phyloP scores from a whole-genome alignment of 2,329 filamentous ascomycete species.

The Ilyonectria robusta region DNA sequence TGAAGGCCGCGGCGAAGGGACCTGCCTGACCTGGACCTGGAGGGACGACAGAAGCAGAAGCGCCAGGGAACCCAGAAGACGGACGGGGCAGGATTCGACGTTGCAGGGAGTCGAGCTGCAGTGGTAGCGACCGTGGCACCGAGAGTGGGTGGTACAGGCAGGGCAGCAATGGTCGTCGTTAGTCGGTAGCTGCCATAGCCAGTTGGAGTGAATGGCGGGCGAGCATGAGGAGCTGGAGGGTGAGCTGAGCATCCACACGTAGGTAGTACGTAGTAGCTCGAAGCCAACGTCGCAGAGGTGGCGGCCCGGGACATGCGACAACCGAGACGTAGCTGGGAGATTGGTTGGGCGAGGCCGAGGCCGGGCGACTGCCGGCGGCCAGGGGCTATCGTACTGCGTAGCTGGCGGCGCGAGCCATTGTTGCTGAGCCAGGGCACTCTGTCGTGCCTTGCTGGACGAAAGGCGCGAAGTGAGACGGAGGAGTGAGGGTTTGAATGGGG shows the following conservation, averaged over 20 bases:
- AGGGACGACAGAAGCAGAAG: conserved; percentile 31
- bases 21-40: conserved; percentile 14
- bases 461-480: conserved; percentile 17
- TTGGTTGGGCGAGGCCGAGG: conserved; percentile 29
- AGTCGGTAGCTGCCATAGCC: conserved; percentile 7
- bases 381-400: not conserved
- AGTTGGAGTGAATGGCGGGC: not conserved
- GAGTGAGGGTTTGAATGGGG: conserved; percentile 24
- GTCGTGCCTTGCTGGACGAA: not conserved
- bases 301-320: conserved; percentile 42
- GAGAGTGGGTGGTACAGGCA: conserved; percentile 21
- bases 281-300: conserved; percentile 45
- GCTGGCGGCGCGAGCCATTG: conserved; percentile 25
- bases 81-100: conserved; percentile 24
- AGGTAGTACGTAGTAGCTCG: not conserved
- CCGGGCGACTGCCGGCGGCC: conserved; percentile 27
- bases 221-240: no score
- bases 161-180: conserved; percentile 24
- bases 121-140: conserved; percentile 15
- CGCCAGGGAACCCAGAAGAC: conserved; percentile 14
- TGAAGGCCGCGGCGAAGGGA: conserved; percentile 1
- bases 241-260: conserved; percentile 4
- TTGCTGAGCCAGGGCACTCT: conserved; percentile 20
- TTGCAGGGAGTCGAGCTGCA: conserved; percentile 36
- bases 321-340: conserved; percentile 10